Evolutionary conservation across 495 filamentous ascomycete genomes (phyloP).

Genomic region (Penicillium manginii): DNA sequence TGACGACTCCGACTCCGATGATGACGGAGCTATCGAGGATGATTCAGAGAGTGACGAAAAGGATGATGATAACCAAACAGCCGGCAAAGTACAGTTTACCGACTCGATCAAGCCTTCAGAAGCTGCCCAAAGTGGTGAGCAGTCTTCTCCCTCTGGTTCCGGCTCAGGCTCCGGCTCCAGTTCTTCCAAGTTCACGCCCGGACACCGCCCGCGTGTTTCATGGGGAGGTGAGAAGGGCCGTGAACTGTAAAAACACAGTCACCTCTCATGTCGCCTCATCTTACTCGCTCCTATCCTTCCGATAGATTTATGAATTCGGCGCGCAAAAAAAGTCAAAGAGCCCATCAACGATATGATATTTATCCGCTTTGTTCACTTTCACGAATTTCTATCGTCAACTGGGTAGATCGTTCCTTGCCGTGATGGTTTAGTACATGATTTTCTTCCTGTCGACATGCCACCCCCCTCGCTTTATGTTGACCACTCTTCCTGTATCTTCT

Average conservation of each 20-base stretch:
- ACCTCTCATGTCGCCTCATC: not conserved
- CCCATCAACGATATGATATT: not conserved
- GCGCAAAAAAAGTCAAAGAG: not conserved
- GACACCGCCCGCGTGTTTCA: slow-evolving; percentile 31
- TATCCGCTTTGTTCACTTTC: not conserved
- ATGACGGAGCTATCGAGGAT: slow-evolving; percentile 23
- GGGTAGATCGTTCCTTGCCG: not conserved
- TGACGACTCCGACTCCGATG: slow-evolving; percentile 66
- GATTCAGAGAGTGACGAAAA: slow-evolving; percentile 39
- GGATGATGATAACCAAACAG: slow-evolving; percentile 22
- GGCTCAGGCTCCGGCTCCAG: slow-evolving; percentile 15
- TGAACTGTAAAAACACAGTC: not conserved
- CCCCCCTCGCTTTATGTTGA: not conserved
- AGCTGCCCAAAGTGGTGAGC: slow-evolving; percentile 12
- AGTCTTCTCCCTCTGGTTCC: slow-evolving; percentile 26
- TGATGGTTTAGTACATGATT: not conserved
- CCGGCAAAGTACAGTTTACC: slow-evolving; percentile 39
- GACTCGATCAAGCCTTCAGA: slow-evolving; percentile 32
- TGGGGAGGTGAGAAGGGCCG: slow-evolving; percentile 38
- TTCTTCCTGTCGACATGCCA: slow-evolving; percentile 6
- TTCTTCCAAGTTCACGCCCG: slow-evolving; percentile 9
- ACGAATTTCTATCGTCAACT: not conserved
- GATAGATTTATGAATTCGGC: not conserved
- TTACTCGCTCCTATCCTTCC: not conserved
- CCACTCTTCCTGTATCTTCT: slow-evolving; percentile 13